Percentiles rank a stretch among this genome's conserved stretches.
phyloP scores from a whole-genome alignment of 352 stramenopile species.

The Globisporangium megalacanthum region DNA sequence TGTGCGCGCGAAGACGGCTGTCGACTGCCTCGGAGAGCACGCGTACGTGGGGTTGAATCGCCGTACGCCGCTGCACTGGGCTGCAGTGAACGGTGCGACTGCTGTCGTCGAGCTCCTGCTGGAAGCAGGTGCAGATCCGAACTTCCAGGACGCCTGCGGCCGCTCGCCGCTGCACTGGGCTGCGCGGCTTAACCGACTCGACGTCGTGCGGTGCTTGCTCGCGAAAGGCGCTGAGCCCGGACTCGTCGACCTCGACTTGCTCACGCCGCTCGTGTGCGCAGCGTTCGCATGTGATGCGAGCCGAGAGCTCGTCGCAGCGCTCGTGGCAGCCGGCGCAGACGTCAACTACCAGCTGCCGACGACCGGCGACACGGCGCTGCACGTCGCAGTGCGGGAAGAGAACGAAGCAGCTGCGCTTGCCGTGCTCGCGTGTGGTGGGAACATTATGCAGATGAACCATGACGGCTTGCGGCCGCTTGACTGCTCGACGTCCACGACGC shows the following conservation, averaged over 20 bases:
- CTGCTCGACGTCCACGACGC: conserved; percentile 69
- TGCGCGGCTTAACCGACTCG: conserved; percentile 47
- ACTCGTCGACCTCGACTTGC: conserved; percentile 46
- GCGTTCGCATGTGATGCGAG: conserved; percentile 35
- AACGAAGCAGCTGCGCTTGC: conserved; percentile 63
- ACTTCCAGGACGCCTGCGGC: conserved; percentile 70
- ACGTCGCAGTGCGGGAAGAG: conserved; percentile 61
- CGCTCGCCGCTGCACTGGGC: conserved; percentile 78
- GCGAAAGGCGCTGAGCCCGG: conserved; percentile 31
- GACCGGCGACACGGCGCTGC: conserved; percentile 66
- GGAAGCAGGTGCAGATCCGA: conserved; percentile 54
- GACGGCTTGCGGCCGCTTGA: conserved; percentile 66
- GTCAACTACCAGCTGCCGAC: conserved; percentile 66
- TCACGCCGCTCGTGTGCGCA: conserved; percentile 70
- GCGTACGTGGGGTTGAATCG: conserved; percentile 77
- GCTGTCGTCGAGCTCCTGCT: conserved; percentile 64
- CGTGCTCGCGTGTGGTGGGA: conserved; percentile 60
- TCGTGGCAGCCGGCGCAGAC: conserved; percentile 55
- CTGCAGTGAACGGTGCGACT: conserved; percentile 51
- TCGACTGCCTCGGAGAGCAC: conserved; percentile 74
- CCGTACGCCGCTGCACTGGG: conserved; percentile 77
- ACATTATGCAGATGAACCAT: conserved; percentile 71
- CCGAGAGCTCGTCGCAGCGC: conserved; percentile 42
- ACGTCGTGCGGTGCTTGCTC: conserved; percentile 48
- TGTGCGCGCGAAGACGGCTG: conserved; percentile 44